Percentiles rank a stretch among this genome's conserved stretches.
Evolutionary conservation across 768 basidiomycete genomes (phyloP).

Genomic region (Clitopilus passeckerianus): DNA sequence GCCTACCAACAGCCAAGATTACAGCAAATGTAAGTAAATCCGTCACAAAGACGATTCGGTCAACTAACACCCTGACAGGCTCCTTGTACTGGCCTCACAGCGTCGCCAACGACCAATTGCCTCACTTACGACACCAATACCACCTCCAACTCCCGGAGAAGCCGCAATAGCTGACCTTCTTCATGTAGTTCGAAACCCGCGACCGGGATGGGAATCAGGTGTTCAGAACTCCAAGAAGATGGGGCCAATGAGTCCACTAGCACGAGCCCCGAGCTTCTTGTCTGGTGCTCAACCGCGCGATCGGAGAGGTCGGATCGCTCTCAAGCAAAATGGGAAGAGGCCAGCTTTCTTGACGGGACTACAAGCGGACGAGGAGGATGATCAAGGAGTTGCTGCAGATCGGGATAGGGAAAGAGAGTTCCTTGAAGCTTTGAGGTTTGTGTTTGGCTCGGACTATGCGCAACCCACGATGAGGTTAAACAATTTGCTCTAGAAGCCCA

Average conservation of each 20-base stretch:
- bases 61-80: conserved; percentile 31
- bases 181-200: conserved; percentile 52
- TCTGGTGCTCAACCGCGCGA: conserved; percentile 73
- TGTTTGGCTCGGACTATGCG: conserved; percentile 23
- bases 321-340: conserved; percentile 33
- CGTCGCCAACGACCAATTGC: conserved; percentile 53
- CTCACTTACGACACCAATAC: conserved; percentile 52
- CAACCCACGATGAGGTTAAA: neutral
- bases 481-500: conserved; percentile 41
- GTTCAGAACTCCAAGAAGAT: conserved; percentile 19
- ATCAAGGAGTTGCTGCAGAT: conserved; percentile 3
- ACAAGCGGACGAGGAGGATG: conserved; percentile 19
- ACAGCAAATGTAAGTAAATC: conserved; percentile 66
- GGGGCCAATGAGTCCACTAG: conserved; percentile 17
- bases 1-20: conserved; percentile 64
- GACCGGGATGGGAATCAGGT: conserved; percentile 28
- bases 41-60: neutral
- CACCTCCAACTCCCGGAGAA: conserved; percentile 59
- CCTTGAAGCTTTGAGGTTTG: conserved; percentile 46
- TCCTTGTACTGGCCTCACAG: conserved; percentile 73
- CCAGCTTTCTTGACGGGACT: conserved; percentile 25
- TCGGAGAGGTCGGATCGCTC: conserved; percentile 70
- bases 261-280: conserved; percentile 62
- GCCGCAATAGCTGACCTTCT: conserved; percentile 65
- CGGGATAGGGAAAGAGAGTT: conserved; percentile 38